Percentiles rank a stretch among this genome's conserved stretches.
Conservation (phyloP, 2,329 filamentous ascomycete species). For the Trichophyton equinum region DNA sequence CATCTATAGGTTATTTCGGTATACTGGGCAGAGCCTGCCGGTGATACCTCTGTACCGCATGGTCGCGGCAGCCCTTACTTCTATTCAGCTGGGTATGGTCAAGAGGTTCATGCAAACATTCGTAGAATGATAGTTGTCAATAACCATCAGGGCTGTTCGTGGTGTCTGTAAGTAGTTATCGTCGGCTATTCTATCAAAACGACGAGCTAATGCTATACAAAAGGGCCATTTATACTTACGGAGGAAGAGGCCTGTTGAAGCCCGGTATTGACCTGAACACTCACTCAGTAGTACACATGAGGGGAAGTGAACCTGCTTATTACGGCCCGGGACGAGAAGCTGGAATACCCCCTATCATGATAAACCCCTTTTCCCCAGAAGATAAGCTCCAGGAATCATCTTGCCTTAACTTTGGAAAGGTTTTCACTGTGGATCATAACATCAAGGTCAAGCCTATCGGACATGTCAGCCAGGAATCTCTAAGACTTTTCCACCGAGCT, state of each 20-base stretch:
- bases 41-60: slow-evolving; percentile 9
- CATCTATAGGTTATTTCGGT: slow-evolving; percentile 19
- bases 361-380: slow-evolving; percentile 17
- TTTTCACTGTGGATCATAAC: slow-evolving; percentile 33
- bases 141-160: slow-evolving; percentile 18
- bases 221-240: slow-evolving; percentile 33
- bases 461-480: slow-evolving; percentile 19
- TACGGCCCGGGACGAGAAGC: not conserved
- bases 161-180: slow-evolving; percentile 23
- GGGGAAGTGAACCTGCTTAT: slow-evolving; percentile 6
- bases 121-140: slow-evolving; percentile 26
- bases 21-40: slow-evolving; percentile 23
- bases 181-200: not conserved
- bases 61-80: not conserved
- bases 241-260: slow-evolving; percentile 26
- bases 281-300: slow-evolving; percentile 30
- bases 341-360: slow-evolving; percentile 20
- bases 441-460: slow-evolving; percentile 32
- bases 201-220: not conserved
- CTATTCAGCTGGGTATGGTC: slow-evolving; percentile 12
- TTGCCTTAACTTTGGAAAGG: slow-evolving; percentile 31
- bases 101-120: slow-evolving; percentile 21
- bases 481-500: slow-evolving; percentile 17
- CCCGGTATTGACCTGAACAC: slow-evolving; percentile 23
- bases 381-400: slow-evolving; percentile 23